Evolutionary conservation across 257 asterid species (phyloP).

Genomic region (Fraxinus excelsior): DNA sequence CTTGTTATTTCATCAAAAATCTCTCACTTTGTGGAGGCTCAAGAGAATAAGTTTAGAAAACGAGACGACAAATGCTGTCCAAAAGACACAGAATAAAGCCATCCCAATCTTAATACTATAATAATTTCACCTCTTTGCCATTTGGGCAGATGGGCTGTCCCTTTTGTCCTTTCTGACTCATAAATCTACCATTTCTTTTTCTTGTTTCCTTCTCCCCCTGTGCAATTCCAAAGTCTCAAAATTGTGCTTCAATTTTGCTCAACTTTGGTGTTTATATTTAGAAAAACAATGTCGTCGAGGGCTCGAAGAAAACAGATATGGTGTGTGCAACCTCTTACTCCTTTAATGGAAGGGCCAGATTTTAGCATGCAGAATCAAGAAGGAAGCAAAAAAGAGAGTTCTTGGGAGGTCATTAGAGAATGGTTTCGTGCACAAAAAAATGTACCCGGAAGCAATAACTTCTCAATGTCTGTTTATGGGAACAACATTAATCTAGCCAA

Average conservation of each 20-base stretch:
- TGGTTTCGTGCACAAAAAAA: constrained; percentile 61
- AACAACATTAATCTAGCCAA: constrained; percentile 42
- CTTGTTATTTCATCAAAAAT: constrained; percentile 20
- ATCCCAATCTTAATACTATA: constrained; percentile 31
- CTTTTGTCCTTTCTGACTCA: constrained; percentile 43
- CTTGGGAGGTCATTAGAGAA: constrained; percentile 75
- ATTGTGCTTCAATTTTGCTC: too few relatives aligned
- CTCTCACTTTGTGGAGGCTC: constrained; percentile 32
- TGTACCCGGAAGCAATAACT: constrained; percentile 24
- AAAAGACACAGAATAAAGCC: constrained; percentile 47
- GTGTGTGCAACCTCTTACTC: constrained; percentile 74
- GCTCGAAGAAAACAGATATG: constrained; percentile 57
- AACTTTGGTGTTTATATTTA: not conserved
- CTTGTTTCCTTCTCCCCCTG: not conserved
- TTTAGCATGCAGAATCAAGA: constrained; percentile 54
- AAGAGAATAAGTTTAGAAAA: constrained; percentile 27
- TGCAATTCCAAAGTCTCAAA: not conserved
- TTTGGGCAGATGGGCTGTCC: constrained; percentile 48
- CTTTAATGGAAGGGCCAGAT: constrained; percentile 87
- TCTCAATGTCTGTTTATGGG: constrained; percentile 38
- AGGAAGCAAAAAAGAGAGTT: constrained; percentile 53
- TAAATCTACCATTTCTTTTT: constrained; percentile 36
- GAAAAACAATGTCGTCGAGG: constrained; percentile 40
- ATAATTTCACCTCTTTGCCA: constrained; percentile 24
- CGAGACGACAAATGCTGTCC: constrained; percentile 36